Percentiles rank a stretch among this genome's conserved stretches.
Conservation (phyloP, 768 basidiomycete species). For the Scleroderma bovista region DNA sequence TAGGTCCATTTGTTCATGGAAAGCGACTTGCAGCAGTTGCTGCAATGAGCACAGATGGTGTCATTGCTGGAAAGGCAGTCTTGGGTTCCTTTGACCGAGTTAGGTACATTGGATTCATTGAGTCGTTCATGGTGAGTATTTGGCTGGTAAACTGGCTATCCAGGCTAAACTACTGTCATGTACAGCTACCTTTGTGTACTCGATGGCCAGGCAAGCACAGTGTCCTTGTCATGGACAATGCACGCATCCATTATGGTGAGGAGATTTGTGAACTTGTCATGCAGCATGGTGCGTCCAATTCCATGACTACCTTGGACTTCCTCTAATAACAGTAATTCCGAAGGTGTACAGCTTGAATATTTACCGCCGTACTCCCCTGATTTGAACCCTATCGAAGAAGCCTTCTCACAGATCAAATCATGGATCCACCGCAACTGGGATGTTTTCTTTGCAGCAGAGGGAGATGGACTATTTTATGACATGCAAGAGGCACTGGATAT, state of each 20-base stretch:
- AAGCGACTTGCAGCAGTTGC: slow-evolving; percentile 2
- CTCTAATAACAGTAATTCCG: slow-evolving; percentile 21
- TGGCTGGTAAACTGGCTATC: too few relatives aligned
- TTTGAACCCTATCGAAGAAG: slow-evolving; percentile 36
- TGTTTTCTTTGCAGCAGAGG: background rate
- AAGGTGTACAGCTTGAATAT: slow-evolving; percentile 17
- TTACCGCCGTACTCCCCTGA: slow-evolving; percentile 37
- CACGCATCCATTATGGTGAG: slow-evolving; percentile 10
- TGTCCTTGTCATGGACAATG: slow-evolving; percentile 16
- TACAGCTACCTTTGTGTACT: slow-evolving; percentile 12
- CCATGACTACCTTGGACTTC: background rate
- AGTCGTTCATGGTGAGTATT: too few relatives aligned
- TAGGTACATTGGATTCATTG: too few relatives aligned
- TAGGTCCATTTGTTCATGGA: slow-evolving; percentile 11
- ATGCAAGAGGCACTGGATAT: background rate
- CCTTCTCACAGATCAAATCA: slow-evolving; percentile 33
- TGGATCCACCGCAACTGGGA: slow-evolving; percentile 2
- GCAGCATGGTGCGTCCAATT: slow-evolving; percentile 8
- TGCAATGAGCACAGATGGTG: too few relatives aligned
- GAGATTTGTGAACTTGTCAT: slow-evolving; percentile 18
- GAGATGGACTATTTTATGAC: background rate
- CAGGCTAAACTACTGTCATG: too few relatives aligned
- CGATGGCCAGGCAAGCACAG: slow-evolving; percentile 14
- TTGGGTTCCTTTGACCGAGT: too few relatives aligned
- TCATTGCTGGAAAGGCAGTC: too few relatives aligned